phyloP scores from a whole-genome alignment of 129 eudicot species.

The Tagetes erecta region DNA sequence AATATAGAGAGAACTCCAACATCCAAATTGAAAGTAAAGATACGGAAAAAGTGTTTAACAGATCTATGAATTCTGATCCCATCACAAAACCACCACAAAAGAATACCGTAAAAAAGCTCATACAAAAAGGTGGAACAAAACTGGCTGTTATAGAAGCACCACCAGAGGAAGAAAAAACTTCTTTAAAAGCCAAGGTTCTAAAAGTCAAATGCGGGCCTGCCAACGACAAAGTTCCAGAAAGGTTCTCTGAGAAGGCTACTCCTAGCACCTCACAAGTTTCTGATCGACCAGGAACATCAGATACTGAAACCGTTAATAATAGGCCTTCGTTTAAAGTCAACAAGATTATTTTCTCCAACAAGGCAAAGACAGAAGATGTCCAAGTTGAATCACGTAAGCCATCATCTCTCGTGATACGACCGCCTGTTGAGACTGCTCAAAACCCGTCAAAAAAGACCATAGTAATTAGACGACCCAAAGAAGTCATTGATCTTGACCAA shows the following conservation, averaged over 20 bases:
- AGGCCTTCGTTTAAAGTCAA: constrained; percentile 62
- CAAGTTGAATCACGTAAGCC: constrained; percentile 61
- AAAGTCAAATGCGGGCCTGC: constrained; percentile 78
- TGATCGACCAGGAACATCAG: constrained; percentile 61
- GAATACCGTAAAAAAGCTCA: constrained; percentile 44
- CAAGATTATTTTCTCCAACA: constrained; percentile 70
- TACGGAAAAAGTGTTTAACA: constrained; percentile 46
- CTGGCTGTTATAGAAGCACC: constrained; percentile 58
- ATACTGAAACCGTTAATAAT: constrained; percentile 57
- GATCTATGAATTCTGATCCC: constrained; percentile 45
- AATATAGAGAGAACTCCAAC: constrained; percentile 69
- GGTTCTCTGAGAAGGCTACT: constrained; percentile 49
- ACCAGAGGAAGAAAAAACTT: constrained; percentile 62
- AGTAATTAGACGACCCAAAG: constrained; percentile 74
- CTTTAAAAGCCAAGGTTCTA: constrained; percentile 67
- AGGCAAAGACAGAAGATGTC: constrained; percentile 56
- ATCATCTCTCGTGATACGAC: constrained; percentile 64
- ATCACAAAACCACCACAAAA: constrained; percentile 51
- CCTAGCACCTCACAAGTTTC: constrained; percentile 69
- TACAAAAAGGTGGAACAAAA: constrained; percentile 54
- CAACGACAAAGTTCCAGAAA: constrained; percentile 27
- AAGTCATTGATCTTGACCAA: constrained; percentile 64
- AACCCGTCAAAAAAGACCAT: constrained; percentile 52
- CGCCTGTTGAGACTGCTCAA: constrained; percentile 57
- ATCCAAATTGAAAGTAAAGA: constrained; percentile 59